Conservation (phyloP, 768 basidiomycete species). For the Dacryopinax primogenitus region DNA sequence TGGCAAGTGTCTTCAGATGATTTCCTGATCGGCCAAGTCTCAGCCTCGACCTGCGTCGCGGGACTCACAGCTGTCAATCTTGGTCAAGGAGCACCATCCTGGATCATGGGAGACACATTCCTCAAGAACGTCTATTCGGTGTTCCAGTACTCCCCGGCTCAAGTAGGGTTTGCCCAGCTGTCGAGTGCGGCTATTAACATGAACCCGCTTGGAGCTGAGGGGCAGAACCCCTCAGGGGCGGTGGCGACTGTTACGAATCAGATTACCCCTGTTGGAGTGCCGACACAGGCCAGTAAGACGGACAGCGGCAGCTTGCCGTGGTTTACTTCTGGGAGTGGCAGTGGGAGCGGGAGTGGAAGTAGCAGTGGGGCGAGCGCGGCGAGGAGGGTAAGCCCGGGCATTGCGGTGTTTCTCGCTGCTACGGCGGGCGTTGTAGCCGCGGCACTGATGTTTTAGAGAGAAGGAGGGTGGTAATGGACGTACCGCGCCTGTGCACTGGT, state of each 20-base stretch:
- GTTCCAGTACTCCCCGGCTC: slow-evolving; percentile 62
- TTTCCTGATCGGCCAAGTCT: slow-evolving; percentile 55
- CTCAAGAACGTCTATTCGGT: slow-evolving; percentile 95
- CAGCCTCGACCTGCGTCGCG: slow-evolving; percentile 56
- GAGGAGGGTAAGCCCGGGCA: too few relatives aligned
- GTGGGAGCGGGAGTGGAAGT: too few relatives aligned
- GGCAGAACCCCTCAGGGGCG: not conserved
- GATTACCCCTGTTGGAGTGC: too few relatives aligned
- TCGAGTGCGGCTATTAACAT: slow-evolving; percentile 28
- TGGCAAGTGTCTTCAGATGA: slow-evolving; percentile 72
- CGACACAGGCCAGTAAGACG: too few relatives aligned
- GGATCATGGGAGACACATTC: slow-evolving; percentile 90
- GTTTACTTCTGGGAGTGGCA: too few relatives aligned
- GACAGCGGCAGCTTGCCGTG: too few relatives aligned
- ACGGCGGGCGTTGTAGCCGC: too few relatives aligned
- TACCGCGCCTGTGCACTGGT: too few relatives aligned
- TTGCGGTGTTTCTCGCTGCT: too few relatives aligned
- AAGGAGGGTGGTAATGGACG: too few relatives aligned
- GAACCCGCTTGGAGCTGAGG: not conserved
- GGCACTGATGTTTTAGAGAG: too few relatives aligned
- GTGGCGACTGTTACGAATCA: not conserved
- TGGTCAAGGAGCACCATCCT: slow-evolving; percentile 40
- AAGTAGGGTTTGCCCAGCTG: slow-evolving; percentile 74
- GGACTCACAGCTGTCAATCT: slow-evolving; percentile 63
- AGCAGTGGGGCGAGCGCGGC: too few relatives aligned